Evolutionary conservation across 2,329 filamentous ascomycete species (phyloP).

Genomic region (Penicillium sp.): DNA sequence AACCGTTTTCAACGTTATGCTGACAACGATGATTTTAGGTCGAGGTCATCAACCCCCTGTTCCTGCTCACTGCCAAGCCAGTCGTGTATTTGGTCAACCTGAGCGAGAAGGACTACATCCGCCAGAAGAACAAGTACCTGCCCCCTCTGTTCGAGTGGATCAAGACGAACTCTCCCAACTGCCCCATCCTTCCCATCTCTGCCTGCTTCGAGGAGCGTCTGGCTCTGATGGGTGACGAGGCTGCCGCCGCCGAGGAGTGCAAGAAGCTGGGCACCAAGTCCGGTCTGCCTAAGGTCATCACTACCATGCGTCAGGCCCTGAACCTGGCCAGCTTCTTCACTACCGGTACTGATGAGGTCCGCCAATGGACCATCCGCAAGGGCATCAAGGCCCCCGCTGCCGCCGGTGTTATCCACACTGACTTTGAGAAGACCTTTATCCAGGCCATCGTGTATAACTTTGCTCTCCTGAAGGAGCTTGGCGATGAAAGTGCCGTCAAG

Average conservation of each 20-base stretch:
- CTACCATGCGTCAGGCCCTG: constrained; percentile 87
- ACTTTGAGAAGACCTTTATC: constrained; percentile 99
- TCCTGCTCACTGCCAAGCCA: constrained; percentile 93
- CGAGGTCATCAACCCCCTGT: constrained; percentile 94
- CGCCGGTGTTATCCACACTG: constrained; percentile 95
- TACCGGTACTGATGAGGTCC: constrained; percentile 88
- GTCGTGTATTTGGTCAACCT: constrained; percentile 97
- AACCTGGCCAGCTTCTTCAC: constrained; percentile 97
- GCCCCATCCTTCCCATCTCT: constrained; percentile 90
- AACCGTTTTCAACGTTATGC: constrained; percentile 18
- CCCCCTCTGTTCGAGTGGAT: constrained; percentile 93
- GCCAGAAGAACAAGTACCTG: constrained; percentile 99
- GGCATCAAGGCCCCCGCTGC: constrained; percentile 97
- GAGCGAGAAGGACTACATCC: constrained; percentile 93
- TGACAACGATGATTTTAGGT: constrained; percentile 58
- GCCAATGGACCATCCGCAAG: constrained; percentile 96
- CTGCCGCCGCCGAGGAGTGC: constrained; percentile 76
- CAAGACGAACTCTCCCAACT: constrained; percentile 81
- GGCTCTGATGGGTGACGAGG: constrained; percentile 74
- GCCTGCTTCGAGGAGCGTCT: constrained; percentile 91
- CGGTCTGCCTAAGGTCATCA: constrained; percentile 84
- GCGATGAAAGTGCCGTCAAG: constrained; percentile 85
- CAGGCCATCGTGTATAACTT: constrained; percentile 95
- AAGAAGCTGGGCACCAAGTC: constrained; percentile 86
- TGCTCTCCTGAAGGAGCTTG: constrained; percentile 73